Conservation (phyloP, 2,329 filamentous ascomycete species). For the Clarireedia sp. region DNA sequence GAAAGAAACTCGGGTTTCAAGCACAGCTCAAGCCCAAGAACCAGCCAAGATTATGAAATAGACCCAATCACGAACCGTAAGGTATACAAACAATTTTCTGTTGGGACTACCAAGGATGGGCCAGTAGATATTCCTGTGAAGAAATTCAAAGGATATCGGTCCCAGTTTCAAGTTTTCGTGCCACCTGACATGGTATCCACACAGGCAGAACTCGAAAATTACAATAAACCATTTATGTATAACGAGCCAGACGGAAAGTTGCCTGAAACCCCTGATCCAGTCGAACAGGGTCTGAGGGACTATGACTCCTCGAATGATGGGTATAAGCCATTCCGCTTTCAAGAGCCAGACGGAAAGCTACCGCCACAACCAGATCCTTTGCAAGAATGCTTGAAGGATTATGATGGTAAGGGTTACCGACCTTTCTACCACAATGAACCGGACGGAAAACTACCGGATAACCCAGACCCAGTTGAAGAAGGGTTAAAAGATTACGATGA, state of each 20-base stretch:
- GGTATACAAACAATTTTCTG: conserved; percentile 25
- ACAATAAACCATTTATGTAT: conserved; percentile 29
- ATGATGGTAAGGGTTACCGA: conserved; percentile 28
- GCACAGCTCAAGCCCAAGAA: not conserved
- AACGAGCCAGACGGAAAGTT: conserved; percentile 34
- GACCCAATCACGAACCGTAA: conserved; percentile 54
- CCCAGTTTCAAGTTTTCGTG: conserved; percentile 29
- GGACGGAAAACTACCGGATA: conserved; percentile 18
- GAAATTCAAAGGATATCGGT: conserved; percentile 31
- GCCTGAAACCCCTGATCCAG: conserved; percentile 21
- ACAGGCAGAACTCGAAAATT: conserved; percentile 9
- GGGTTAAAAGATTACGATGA: conserved; percentile 22
- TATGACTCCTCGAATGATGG: conserved; percentile 30
- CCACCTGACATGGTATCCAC: conserved; percentile 15
- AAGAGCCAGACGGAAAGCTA: conserved; percentile 23
- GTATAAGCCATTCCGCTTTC: conserved; percentile 17
- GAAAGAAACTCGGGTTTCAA: not conserved
- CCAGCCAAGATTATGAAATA: conserved; percentile 36
- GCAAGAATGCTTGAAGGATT: conserved; percentile 33
- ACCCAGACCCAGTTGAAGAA: conserved; percentile 29
- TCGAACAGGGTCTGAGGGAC: conserved; percentile 30
- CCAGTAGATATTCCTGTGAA: conserved; percentile 20
- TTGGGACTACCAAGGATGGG: not conserved
- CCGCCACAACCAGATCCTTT: conserved; percentile 23
- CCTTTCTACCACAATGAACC: conserved; percentile 22